Conservation (phyloP, 2,329 filamentous ascomycete species). For the Aureobasidium sp. region DNA sequence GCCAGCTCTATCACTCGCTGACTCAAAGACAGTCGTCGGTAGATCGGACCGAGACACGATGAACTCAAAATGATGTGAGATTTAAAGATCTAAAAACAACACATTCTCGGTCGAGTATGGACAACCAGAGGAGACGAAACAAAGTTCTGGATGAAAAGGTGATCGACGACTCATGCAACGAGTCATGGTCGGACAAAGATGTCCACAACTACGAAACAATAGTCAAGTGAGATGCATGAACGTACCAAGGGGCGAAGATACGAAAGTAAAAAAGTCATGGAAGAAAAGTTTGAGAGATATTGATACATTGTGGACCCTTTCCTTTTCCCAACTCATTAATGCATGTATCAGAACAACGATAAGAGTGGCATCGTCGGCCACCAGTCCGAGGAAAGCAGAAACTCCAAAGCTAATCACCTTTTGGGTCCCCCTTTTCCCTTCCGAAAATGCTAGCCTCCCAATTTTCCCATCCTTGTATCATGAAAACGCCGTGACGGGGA, state of each 20-base stretch:
- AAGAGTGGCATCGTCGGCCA: neutral
- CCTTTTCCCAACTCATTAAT: neutral
- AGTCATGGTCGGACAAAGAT: neutral
- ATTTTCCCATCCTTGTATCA: neutral
- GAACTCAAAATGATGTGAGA: neutral
- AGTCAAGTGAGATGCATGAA: neutral
- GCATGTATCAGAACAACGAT: neutral
- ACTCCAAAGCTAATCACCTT: neutral
- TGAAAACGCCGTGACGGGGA: neutral
- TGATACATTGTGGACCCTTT: neutral
- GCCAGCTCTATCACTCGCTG: neutral
- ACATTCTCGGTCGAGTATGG: neutral
- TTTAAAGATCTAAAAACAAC: neutral
- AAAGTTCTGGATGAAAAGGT: too few relatives aligned
- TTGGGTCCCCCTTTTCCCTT: neutral
- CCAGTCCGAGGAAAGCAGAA: neutral
- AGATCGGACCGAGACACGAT: neutral
- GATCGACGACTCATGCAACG: neutral
- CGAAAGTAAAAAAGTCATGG: neutral
- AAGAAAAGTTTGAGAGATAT: neutral
- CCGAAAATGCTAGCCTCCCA: slow-evolving; percentile 1
- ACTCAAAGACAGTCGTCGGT: neutral
- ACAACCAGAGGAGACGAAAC: neutral
- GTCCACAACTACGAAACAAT: neutral
- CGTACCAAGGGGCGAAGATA: neutral